Evolutionary conservation across 1,139 yeast genomes (phyloP).

Genomic region (Yamadazyma kanchanaburiensis): DNA sequence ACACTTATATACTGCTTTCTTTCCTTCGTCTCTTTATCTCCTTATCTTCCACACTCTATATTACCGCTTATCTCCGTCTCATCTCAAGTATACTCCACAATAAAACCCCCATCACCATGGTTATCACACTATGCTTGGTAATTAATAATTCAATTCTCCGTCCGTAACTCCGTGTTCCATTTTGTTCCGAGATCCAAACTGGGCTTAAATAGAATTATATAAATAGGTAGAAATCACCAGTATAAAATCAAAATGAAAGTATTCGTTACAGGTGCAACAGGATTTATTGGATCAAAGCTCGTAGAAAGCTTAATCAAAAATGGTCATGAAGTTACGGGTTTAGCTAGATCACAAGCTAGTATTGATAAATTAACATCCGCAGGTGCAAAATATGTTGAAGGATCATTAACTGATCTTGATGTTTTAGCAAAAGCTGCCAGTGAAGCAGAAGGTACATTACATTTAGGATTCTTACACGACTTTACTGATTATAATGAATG

Average conservation of each 20-base stretch:
- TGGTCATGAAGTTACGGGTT: constrained; percentile 32
- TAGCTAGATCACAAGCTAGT: constrained; percentile 31
- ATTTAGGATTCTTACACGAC: constrained; percentile 23
- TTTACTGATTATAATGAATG: constrained; percentile 10
- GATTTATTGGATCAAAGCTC: constrained; percentile 34
- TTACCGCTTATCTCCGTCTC: no score
- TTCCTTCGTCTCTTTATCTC: no score
- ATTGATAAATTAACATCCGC: constrained; percentile 23
- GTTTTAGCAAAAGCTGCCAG: constrained; percentile 18
- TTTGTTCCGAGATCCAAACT: no score
- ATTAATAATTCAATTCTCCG: no score
- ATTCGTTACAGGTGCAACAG: constrained; percentile 40
- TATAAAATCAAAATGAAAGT: constrained; percentile 13
- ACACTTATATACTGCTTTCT: no score
- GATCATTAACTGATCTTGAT: constrained; percentile 20
- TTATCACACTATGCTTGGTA: no score
- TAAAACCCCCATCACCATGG: no score
- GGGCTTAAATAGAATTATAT: no score
- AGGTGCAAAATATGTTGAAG: constrained; percentile 19
- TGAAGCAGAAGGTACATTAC: constrained; percentile 27
- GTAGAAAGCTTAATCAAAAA: constrained; percentile 20
- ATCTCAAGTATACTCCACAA: no score
- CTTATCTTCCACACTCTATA: no score
- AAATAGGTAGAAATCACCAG: no score
- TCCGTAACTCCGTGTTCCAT: no score